These are phyloP conservation scores for Leptosphaerulina australis DNA, from an alignment of 2,329 filamentous ascomycete species.

Conservation along the genomic window DNA sequence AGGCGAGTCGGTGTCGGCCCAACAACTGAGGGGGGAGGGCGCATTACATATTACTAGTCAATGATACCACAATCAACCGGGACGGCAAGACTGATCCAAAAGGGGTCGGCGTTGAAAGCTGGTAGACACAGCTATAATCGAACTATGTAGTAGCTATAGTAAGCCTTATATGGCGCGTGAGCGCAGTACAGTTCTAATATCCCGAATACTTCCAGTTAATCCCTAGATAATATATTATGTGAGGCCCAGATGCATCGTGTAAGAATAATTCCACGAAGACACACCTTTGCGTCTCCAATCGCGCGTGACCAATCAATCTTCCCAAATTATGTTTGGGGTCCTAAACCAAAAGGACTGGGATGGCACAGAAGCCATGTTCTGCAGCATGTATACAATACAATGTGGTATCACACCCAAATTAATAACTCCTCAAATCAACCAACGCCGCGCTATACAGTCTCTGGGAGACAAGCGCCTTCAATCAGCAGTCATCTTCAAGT, in stretches of 20 bases:
- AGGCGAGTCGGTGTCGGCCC: background rate
- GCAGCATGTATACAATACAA: slow-evolving; percentile 34
- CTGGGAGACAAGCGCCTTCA: slow-evolving; percentile 15
- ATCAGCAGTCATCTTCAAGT: background rate
- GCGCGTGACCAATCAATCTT: slow-evolving; percentile 3
- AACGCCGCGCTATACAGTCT: slow-evolving; percentile 39
- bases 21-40: slow-evolving; percentile 8
- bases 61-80: background rate
- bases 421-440: slow-evolving; percentile 18
- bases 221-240: slow-evolving; percentile 7
- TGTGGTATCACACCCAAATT: slow-evolving; percentile 33
- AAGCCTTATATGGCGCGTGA: slow-evolving; percentile 8
- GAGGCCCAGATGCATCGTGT: background rate
- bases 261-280: background rate
- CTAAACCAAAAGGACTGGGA: slow-evolving; percentile 21
- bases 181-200: slow-evolving; percentile 13
- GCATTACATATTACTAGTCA: background rate
- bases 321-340: slow-evolving; percentile 1
- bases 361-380: slow-evolving; percentile 26
- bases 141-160: slow-evolving; percentile 2
- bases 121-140: slow-evolving; percentile 6
- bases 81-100: background rate
- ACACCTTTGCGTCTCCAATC: background rate
- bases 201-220: background rate
- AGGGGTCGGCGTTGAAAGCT: background rate